Evolutionary conservation across 1,139 yeast species (phyloP), one percentile per base, ranked within the genome.

Genomic region (Geotrichum aggregatum): DNA sequence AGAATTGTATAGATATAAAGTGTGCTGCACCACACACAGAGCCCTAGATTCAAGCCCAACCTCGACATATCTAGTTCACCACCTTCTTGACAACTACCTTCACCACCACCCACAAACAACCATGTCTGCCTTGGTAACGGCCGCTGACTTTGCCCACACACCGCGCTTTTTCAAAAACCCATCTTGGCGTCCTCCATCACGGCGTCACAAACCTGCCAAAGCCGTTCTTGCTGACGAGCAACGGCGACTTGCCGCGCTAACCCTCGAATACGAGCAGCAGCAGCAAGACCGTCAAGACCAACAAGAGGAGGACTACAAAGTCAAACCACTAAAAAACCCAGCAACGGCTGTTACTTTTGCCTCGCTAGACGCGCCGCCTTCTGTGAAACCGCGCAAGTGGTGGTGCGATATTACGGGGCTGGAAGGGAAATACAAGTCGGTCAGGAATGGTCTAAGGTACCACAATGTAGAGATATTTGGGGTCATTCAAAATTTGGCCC

Each of bases 391-490:
- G 0, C 73, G 76, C 19, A 87, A 85, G 70, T 84, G 82, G 62
- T 92, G 89, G 71, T 92, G 98, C 71, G 98, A 92, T 67, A 82
- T 92, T 49, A 92, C 98, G 0, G 98, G 98, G 0, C 73, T 92
- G 24, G 84, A 81, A 51, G 94, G 91, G 0, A 76, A 71, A 45
- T 92, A 92, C 72, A 83, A 79, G 64, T 78, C 85, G 42, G 95
- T 95, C 0, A 74, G 84, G 13, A 87, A 83, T 63, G 85, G 87
- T 41, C 72, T 92, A 55, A 73, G 96, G 53, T 92, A 82, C 68
- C 82, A 87, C 69, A 84, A 92, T 64, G 82, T 81, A 48, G 98
- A 92, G 68, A 83, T 94, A 33, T 92, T 81, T 68, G 86, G 83
- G 53, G 86, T 88, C 24, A 79, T 86, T 55, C 83, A 82, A 66